Base-by-base conservation (phyloP, 2,329 filamentous ascomycete species). In the Aspergillus sp. region DNA sequence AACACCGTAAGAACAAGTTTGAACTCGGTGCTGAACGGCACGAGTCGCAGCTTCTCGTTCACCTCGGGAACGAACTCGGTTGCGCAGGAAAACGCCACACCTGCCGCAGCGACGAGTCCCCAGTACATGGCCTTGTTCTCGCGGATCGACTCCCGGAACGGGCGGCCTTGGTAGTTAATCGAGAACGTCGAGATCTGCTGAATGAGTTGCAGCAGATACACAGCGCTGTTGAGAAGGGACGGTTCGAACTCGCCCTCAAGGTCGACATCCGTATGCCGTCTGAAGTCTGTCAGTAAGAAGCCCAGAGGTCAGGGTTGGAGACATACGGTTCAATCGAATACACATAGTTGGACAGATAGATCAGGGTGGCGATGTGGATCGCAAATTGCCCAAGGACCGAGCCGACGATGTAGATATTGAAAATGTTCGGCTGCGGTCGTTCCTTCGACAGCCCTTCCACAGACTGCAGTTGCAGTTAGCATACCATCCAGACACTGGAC, bases 121-220 rank as follows among this genome's bases (percentile, higher is more conserved):
- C 83, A 98, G 68, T 91, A 98, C 91, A 98, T 98, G 58, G 85
- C 86, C 60, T 79, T 82, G 70, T 98, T 98, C 66, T 95, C 91
- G 4, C 82, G 80, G 45, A 98, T 86, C 14, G 82, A 83, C 65
- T 98, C 91, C 39, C 91, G 84, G 81, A 98, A 98, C 8, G 91
- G 91, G 7, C 91, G 82, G 37, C 91, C 91, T 63, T 98, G 91
- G 69, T 98, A 98, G 70, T 98, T 98, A 70, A 98, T 94, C 40
- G 91, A 88, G 52, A 98, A 98, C 3, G 91, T 98, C 15, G 88
- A 95, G 55, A 98, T 94, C 62, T 98, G 91, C 63, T 98, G 91
- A 60, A 98, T 96, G 32, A 98, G 78, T 55, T 96, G 91, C 25
- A 98, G 76, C 15, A 98, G 82, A 61, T 96, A 98, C 48, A 98